Evolutionary conservation across 768 basidiomycete genomes (phyloP), one percentile per base, ranked within the genome.

Genomic region (Boletus pseudopeckii): DNA sequence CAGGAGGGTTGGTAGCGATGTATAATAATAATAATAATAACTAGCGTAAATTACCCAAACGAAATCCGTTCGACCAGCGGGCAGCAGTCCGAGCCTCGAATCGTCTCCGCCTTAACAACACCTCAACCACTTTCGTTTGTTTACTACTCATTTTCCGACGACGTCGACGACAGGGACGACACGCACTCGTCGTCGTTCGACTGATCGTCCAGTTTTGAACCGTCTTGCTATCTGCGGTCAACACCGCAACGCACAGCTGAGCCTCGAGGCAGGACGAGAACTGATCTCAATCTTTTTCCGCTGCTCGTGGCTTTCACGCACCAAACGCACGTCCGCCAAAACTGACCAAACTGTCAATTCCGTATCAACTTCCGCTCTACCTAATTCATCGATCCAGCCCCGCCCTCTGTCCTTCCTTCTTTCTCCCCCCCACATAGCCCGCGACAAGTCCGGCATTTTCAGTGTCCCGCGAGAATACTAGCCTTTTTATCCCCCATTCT

Each of bases 271-370:
- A 59, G 55, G 43, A 43, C 46, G 50, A 38, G 52, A 42, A 45
- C 53, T 57, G 63, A 68, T 68, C 56, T 32, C 56, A 54, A 56
- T 67, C 60, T 66, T 66, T 65, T 65, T 60, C 55, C 60, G 65
- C 50, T 66, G 58, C 66, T 66, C 68, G 70, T 71, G 68, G 61
- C 54, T 55, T 68, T 70, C 68, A 66, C 68, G 70, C 68, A 70
- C 66, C 59, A 56, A 55, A 65, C 68, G 66, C 70, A 64, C 70
- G 55, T 60, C 67, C 64, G 54, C 62, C 55, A 57, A 67, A 63
- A 66, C 53, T 52, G 55, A 61, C 47, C 63, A 66, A 68, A 50
- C 58, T 56, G 59, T 67, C 67, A 55, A 62, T 61, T 60, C 63
- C 48, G 57, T 54, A 46, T 57, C 64, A 57, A 60, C 64, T 62